phyloP scores from a whole-genome alignment of 1,284 basidiomycete species.

The Moesziomyces sp. region DNA sequence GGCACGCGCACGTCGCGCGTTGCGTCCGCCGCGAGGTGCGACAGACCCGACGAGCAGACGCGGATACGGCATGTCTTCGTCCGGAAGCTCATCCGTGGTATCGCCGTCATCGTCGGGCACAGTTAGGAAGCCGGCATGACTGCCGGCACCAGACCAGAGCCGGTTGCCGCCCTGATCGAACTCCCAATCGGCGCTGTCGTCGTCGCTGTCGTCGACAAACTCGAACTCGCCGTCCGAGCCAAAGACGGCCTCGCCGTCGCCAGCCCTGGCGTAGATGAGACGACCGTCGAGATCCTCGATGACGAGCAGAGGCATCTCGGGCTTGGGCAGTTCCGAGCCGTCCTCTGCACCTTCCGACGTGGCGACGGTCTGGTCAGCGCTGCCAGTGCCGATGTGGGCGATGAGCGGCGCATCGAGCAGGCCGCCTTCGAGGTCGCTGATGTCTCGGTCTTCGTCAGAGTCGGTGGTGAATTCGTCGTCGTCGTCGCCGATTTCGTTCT shows the following conservation, averaged over 20 bases:
- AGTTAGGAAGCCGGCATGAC: conserved; percentile 24
- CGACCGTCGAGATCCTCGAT: conserved; percentile 67
- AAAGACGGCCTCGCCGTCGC: conserved; percentile 67
- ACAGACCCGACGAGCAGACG: conserved; percentile 65
- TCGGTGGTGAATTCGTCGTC: conserved; percentile 54
- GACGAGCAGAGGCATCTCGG: conserved; percentile 63
- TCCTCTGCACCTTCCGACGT: conserved; percentile 16
- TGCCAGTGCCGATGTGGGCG: conserved; percentile 51
- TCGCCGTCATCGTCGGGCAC: conserved; percentile 62
- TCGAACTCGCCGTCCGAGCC: conserved; percentile 68
- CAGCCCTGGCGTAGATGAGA: conserved; percentile 65
- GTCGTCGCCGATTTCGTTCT: conserved; percentile 52
- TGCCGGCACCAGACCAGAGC: conserved; percentile 15
- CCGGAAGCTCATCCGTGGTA: conserved; percentile 66
- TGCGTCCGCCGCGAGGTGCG: conserved; percentile 62
- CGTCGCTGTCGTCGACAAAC: conserved; percentile 64
- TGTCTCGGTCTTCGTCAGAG: conserved; percentile 55
- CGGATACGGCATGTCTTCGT: conserved; percentile 67
- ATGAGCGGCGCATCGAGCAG: conserved; percentile 58
- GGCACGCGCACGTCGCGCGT: conserved; percentile 61
- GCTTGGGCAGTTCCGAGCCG: conserved; percentile 18
- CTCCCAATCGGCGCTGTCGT: conserved; percentile 56
- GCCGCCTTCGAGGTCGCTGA: conserved; percentile 58
- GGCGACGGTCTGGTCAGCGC: conserved; percentile 12
- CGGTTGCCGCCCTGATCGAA: conserved; percentile 45